These are phyloP conservation scores for Neonectria hederae DNA, from an alignment of 2,329 filamentous ascomycete species.

Conservation along the genomic window DNA sequence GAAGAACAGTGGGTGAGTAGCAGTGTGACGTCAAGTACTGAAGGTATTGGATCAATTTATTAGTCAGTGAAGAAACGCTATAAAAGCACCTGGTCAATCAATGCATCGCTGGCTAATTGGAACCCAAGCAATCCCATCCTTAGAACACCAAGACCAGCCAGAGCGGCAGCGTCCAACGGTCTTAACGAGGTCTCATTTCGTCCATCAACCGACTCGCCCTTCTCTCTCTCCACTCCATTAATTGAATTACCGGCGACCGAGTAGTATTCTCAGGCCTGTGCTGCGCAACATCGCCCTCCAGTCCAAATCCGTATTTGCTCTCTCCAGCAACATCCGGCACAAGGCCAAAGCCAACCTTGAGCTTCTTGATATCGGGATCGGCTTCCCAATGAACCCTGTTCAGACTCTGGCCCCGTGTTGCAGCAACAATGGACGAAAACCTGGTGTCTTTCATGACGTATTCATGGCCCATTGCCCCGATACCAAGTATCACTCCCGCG, in stretches of 20 bases:
- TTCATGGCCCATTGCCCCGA: conserved; percentile 28
- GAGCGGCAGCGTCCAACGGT: no score
- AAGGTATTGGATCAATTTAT: no score
- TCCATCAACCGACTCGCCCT: background rate
- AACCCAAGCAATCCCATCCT: no score
- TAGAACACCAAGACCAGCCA: no score
- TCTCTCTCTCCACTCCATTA: background rate
- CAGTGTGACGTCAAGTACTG: no score
- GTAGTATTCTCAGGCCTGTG: background rate
- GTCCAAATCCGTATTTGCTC: conserved; percentile 2
- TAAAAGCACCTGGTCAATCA: no score
- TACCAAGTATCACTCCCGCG: conserved; percentile 28
- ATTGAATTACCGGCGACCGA: background rate
- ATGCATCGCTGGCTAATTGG: no score
- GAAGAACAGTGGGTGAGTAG: no score
- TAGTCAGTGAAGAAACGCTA: no score
- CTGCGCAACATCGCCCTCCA: conserved; percentile 10
- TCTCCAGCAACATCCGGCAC: background rate
- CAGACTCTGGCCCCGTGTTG: conserved; percentile 17
- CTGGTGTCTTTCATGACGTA: conserved; percentile 28
- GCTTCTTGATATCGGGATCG: background rate
- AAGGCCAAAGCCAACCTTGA: conserved; percentile 8
- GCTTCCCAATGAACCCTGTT: conserved; percentile 4
- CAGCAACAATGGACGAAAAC: conserved; percentile 30
- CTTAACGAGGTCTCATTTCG: background rate